Base-by-base conservation (phyloP, 306 rosid species). In the Quercus engelmannii region DNA sequence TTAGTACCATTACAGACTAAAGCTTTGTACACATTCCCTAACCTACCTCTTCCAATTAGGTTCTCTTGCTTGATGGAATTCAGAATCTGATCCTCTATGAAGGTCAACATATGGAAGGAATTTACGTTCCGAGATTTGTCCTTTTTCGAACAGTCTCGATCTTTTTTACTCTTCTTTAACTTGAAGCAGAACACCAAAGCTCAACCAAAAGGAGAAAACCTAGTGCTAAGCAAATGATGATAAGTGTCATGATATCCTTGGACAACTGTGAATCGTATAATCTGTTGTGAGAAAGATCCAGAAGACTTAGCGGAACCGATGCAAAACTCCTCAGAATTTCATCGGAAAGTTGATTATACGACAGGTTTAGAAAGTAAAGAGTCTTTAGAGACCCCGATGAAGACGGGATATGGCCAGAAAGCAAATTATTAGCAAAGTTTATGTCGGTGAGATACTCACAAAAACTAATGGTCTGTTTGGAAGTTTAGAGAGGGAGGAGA, bases 51-150 rank as follows among this genome's bases (percentile, higher is more conserved):
- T 11, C 99, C 99, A 14, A 93, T 89, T 0, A 89, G 86, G 91
- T 95, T 93, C 91, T 95, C 98, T 67, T 82, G 91, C 43, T 83
- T 88, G 4, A 95, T 85, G 76, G 97, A 90, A 88, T 91, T 93
- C 3, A 95, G 91, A 80, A 95, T 90, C 88, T 95, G 94, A n/a
- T 84, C 93, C 79, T 88, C 97, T 0, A 88, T 85, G 83, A 95
- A 95, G 33, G 84, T 91, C 15, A 90, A 49, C 68, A 93, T 90
- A 69, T 93, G 99, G 92, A 88, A 93, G 1, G 97, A 90, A 73
- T 93, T 95, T n/a, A 95, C 70, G 56, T 93, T 92, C 99, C 99
- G 93, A 0, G 94, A 88, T 83, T 93, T 93, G 49, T 91, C 91
- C 83, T 87, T 93, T 17, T 91, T 57, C 1, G 98, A 91, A 58